phyloP scores from a whole-genome alignment of 192 early-diverging fungal species.

The Chytriomyces confervae region DNA sequence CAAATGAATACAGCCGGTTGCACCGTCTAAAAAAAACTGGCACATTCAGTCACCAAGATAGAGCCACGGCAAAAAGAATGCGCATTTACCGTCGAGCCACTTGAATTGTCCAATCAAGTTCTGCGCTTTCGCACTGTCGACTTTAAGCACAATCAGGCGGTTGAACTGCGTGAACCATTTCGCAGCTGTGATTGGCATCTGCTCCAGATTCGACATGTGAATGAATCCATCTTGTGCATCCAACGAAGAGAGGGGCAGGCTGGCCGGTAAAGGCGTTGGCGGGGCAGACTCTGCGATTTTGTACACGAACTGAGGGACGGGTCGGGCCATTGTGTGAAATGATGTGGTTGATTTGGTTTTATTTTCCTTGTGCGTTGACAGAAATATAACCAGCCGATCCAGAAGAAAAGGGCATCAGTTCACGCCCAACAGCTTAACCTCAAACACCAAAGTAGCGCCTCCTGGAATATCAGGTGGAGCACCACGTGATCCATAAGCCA shows the following conservation, averaged over 20 bases:
- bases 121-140: background rate
- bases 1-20: background rate
- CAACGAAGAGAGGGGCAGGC: background rate
- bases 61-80: too few relatives aligned
- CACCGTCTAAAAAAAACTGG: background rate
- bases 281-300: background rate
- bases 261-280: background rate
- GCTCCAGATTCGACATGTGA: background rate
- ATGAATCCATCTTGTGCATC: background rate
- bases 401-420: background rate
- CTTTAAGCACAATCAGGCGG: background rate
- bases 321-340: background rate
- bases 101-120: background rate
- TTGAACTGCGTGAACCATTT: background rate
- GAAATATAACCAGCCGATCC: too few relatives aligned
- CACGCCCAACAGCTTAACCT: conserved; percentile 79
- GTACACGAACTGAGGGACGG: background rate
- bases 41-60: too few relatives aligned
- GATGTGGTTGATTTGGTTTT: background rate
- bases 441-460: conserved; percentile 90
- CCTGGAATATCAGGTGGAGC: conserved; percentile 87
- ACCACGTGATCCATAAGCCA: conserved; percentile 75
- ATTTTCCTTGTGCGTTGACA: too few relatives aligned
- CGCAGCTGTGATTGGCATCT: background rate
- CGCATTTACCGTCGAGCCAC: background rate